Base-by-base conservation (phyloP, 2,329 filamentous ascomycete species). In the Dothiorella sarmentorum region DNA sequence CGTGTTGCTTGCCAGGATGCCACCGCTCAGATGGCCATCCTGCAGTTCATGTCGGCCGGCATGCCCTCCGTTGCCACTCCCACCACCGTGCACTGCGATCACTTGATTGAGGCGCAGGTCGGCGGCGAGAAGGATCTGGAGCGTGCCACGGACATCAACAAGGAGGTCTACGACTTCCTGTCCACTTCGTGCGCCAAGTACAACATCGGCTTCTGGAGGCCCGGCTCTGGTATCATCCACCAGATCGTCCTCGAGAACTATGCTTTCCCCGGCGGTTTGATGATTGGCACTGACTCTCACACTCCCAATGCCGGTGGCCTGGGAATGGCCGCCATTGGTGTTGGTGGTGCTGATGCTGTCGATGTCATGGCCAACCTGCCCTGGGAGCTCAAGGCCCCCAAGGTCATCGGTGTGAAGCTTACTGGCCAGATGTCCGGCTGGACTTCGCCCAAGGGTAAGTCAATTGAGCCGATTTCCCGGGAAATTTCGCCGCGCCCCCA, bases 121-220 rank as follows among this genome's bases (percentile, higher is more conserved):
- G 94, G 94, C 73, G 92, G 92, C 69, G 85, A 82, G 64, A 94
- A 97, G 85, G 94, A 99, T 89, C 82, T 97, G 76, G 88, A 85
- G 62, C 86, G 93, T 71, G 94, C 94, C 69, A 82, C 93, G 71
- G 84, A 86, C 68, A 96, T 96, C 81, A 97, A 97, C 87, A 96
- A 95, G 84, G 93, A 97, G 79, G 94, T 99, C 68, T 99, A 97
- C 80, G 89, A 97, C 79, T 99, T 99, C 84, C 81, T 99, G 73
- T 85, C 91, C 62, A 87, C 87, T 63, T 89, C 93, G 65, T 97
- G 93, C 76, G 92, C 92, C 73, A 99, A 97, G 83, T 99, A 97
- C 84, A 93, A 97, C 84, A 97, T 97, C 76, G 94, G 94, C 82
- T 97, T 97, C 88, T 99, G 94, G 94, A 91, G 85, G 77, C 94